Percentiles rank a stretch among this genome's conserved stretches.
Conservation (phyloP, 2,329 filamentous ascomycete species). For the Aspergillus uvarum region DNA sequence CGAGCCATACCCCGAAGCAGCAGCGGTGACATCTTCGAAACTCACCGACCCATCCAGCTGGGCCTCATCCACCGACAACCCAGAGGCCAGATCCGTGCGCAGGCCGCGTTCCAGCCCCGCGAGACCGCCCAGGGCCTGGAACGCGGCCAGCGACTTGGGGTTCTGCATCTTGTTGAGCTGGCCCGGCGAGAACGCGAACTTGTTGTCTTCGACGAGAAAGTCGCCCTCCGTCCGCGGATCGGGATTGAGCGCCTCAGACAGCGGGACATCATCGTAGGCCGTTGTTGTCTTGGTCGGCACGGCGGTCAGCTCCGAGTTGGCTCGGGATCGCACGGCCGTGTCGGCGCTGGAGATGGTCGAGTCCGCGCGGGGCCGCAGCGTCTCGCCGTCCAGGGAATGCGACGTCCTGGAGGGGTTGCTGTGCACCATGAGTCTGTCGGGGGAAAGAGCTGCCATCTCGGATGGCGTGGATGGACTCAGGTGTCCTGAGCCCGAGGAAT, state of each 20-base stretch:
- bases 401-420: slow-evolving; percentile 32
- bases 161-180: slow-evolving; percentile 85
- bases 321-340: slow-evolving; percentile 35
- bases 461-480: slow-evolving; percentile 20
- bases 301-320: slow-evolving; percentile 32
- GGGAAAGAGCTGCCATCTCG: slow-evolving; percentile 26
- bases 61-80: slow-evolving; percentile 74
- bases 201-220: slow-evolving; percentile 74
- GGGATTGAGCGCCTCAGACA: slow-evolving; percentile 65
- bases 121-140: slow-evolving; percentile 76
- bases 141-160: slow-evolving; percentile 81
- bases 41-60: slow-evolving; percentile 63
- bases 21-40: slow-evolving; percentile 66
- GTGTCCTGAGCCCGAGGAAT: slow-evolving; percentile 5
- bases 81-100: slow-evolving; percentile 67
- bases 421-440: slow-evolving; percentile 28
- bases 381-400: slow-evolving; percentile 44
- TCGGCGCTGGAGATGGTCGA: slow-evolving; percentile 41
- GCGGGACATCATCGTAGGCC: slow-evolving; percentile 39
- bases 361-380: slow-evolving; percentile 44
- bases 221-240: slow-evolving; percentile 74
- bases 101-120: slow-evolving; percentile 76
- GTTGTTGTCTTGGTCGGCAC: slow-evolving; percentile 15
- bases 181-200: slow-evolving; percentile 76
- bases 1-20: slow-evolving; percentile 11